Percentiles rank a stretch among this genome's conserved stretches.
Conservation (phyloP, 805 yeast species). For the Scheffersomyces stipitis region DNA sequence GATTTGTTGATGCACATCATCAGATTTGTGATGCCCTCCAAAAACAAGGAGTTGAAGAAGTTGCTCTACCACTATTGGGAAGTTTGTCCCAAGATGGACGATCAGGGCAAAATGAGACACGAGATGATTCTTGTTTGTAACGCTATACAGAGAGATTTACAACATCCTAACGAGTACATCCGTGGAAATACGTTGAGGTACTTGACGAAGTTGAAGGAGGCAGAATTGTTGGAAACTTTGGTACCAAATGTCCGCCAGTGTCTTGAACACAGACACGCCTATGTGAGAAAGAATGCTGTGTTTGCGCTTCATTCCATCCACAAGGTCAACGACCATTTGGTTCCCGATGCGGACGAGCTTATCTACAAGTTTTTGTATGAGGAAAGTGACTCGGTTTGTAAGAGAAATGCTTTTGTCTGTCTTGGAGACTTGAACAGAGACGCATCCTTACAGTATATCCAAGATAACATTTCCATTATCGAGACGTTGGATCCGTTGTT, state of each 20-base stretch:
- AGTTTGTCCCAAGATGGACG: constrained; percentile 88
- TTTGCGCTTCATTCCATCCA: constrained; percentile 84
- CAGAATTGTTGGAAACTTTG: constrained; percentile 91
- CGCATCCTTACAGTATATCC: constrained; percentile 78
- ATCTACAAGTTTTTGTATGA: constrained; percentile 68
- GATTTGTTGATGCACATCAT: constrained; percentile 94
- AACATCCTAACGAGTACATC: constrained; percentile 96
- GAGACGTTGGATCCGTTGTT: constrained; percentile 74
- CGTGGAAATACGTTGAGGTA: constrained; percentile 95
- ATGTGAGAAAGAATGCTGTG: constrained; percentile 95
- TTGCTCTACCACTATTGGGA: constrained; percentile 96
- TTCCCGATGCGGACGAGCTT: constrained; percentile 94
- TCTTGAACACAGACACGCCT: constrained; percentile 94
- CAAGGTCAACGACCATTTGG: constrained; percentile 78
- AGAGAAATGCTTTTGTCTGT: constrained; percentile 91
- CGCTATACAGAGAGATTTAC: constrained; percentile 95
- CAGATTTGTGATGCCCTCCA: constrained; percentile 96
- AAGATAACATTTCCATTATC: constrained; percentile 60
- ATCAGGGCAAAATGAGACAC: constrained; percentile 88
- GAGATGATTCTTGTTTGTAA: constrained; percentile 99
- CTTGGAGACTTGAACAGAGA: constrained; percentile 80
- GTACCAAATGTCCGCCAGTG: constrained; percentile 91
- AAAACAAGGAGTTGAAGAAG: constrained; percentile 86
- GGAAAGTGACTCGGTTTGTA: constrained; percentile 92
- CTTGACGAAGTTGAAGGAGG: constrained; percentile 85